These are phyloP conservation scores for Pleurotus pulmonarius DNA, from an alignment of 768 basidiomycete species.

Conservation along the genomic window DNA sequence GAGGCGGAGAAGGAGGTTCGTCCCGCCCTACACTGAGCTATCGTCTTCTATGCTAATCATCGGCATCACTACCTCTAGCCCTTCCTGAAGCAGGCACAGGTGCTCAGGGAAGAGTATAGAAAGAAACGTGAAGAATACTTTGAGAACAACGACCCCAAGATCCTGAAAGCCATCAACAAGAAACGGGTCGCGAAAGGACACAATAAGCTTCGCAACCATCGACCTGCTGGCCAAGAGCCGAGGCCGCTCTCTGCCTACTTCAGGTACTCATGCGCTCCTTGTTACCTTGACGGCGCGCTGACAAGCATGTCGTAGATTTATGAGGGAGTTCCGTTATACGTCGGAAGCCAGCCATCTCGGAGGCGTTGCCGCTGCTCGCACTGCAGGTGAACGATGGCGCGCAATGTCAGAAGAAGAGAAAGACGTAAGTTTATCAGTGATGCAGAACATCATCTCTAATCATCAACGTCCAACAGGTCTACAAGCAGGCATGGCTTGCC, in stretches of 20 bases:
- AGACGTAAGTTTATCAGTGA: constrained; percentile 15
- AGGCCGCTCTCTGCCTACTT: constrained; percentile 17
- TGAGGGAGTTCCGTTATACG: not conserved
- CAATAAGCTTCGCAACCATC: constrained; percentile 7
- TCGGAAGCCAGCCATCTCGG: not conserved
- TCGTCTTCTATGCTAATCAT: not conserved
- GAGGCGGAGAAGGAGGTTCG: constrained; percentile 31
- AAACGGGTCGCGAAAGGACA: constrained; percentile 24
- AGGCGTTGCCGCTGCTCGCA: constrained; percentile 6
- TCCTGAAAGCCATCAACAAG: constrained; percentile 28
- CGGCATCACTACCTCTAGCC: constrained; percentile 2
- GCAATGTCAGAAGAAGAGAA: constrained; percentile 27
- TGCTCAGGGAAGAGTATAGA: constrained; percentile 14
- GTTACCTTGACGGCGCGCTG: not conserved
- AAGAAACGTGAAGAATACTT: constrained; percentile 24
- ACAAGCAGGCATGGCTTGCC: not conserved
- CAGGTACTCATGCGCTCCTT: constrained; percentile 12
- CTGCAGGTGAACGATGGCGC: constrained; percentile 24
- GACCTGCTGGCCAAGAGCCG: not conserved
- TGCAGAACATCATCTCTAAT: not conserved
- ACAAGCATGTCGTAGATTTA: constrained; percentile 13
- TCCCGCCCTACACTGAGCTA: not conserved
- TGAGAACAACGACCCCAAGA: constrained; percentile 11
- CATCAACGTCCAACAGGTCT: not conserved
- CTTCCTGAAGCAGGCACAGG: constrained; percentile 18